phyloP scores from a whole-genome alignment of 2,329 filamentous ascomycete species.

The Microsporum audouinii region DNA sequence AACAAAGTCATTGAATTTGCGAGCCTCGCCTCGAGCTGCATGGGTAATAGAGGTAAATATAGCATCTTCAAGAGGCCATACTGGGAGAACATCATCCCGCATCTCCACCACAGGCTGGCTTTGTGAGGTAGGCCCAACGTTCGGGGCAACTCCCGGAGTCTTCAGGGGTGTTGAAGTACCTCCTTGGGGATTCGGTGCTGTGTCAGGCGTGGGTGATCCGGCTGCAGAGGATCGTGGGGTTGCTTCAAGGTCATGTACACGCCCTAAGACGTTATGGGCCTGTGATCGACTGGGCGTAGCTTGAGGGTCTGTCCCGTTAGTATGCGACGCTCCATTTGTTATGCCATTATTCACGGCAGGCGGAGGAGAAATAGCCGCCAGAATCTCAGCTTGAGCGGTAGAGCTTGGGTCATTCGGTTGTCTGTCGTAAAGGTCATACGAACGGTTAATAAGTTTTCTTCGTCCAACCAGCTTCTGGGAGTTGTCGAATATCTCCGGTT shows the following conservation, averaged over 20 bases:
- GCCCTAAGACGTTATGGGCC: slow-evolving; percentile 57
- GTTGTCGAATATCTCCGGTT: slow-evolving; percentile 77
- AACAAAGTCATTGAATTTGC: slow-evolving; percentile 81
- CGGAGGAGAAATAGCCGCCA: slow-evolving; percentile 40
- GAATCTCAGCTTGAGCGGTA: slow-evolving; percentile 62
- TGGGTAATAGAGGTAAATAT: slow-evolving; percentile 83
- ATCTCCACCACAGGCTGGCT: slow-evolving; percentile 40
- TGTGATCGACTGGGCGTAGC: slow-evolving; percentile 43
- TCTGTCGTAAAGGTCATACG: slow-evolving; percentile 86
- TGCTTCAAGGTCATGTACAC: slow-evolving; percentile 56
- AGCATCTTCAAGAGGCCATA: slow-evolving; percentile 74
- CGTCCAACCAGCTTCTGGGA: slow-evolving; percentile 66
- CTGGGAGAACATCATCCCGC: slow-evolving; percentile 68
- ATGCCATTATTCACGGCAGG: slow-evolving; percentile 18
- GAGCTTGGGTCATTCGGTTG: slow-evolving; percentile 86
- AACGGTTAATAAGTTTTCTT: slow-evolving; percentile 70
- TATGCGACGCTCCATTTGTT: slow-evolving; percentile 25
- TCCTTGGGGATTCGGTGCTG: slow-evolving; percentile 53
- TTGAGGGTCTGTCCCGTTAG: slow-evolving; percentile 22
- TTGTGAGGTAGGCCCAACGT: not conserved
- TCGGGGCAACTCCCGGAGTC: slow-evolving; percentile 8
- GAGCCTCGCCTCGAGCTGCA: slow-evolving; percentile 77
- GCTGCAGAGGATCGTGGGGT: slow-evolving; percentile 79
- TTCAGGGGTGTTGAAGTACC: slow-evolving; percentile 32
- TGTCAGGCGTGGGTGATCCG: slow-evolving; percentile 73